Evolutionary conservation across 2,329 filamentous ascomycete genomes (phyloP).

Genomic region (Sarocladium oryzae): DNA sequence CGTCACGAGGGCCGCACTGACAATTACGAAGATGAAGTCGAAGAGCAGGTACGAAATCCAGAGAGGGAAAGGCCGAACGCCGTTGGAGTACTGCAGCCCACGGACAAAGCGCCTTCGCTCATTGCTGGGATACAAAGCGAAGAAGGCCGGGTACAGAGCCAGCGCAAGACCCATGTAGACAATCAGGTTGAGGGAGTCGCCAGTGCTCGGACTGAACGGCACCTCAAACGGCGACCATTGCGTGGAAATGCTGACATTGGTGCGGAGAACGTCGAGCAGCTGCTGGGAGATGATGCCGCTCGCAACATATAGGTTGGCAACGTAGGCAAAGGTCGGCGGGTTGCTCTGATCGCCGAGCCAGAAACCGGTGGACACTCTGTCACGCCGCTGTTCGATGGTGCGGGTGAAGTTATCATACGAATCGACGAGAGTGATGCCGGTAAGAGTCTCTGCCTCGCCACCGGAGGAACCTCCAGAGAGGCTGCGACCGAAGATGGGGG

Average conservation of each 20-base stretch:
- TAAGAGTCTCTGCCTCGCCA: constrained; percentile 12
- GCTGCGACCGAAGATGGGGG: constrained; percentile 30
- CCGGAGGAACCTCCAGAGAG: constrained; percentile 10
- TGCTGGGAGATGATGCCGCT: constrained; percentile 60
- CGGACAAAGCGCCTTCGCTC: constrained; percentile 75
- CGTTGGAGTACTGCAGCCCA: constrained; percentile 85
- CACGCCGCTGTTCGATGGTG: constrained; percentile 56
- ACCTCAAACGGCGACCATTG: constrained; percentile 70
- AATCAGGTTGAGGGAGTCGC: constrained; percentile 70
- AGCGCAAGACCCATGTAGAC: constrained; percentile 78
- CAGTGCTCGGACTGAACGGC: constrained; percentile 62
- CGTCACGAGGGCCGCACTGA: constrained; percentile 57
- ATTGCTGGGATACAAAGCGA: constrained; percentile 80
- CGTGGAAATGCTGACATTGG: constrained; percentile 62
- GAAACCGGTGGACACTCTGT: constrained; percentile 66
- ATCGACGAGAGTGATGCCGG: constrained; percentile 48
- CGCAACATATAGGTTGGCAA: constrained; percentile 53
- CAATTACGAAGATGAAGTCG: constrained; percentile 68
- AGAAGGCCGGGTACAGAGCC: constrained; percentile 75
- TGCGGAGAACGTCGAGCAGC: constrained; percentile 57
- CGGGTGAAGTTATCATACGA: constrained; percentile 62
- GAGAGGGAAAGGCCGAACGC: constrained; percentile 71
- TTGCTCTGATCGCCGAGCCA: constrained; percentile 61
- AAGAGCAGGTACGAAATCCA: constrained; percentile 81
- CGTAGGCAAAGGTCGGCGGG: constrained; percentile 63